Conservation (phyloP, 495 filamentous ascomycete species). For the Aspergillus biplanus region DNA sequence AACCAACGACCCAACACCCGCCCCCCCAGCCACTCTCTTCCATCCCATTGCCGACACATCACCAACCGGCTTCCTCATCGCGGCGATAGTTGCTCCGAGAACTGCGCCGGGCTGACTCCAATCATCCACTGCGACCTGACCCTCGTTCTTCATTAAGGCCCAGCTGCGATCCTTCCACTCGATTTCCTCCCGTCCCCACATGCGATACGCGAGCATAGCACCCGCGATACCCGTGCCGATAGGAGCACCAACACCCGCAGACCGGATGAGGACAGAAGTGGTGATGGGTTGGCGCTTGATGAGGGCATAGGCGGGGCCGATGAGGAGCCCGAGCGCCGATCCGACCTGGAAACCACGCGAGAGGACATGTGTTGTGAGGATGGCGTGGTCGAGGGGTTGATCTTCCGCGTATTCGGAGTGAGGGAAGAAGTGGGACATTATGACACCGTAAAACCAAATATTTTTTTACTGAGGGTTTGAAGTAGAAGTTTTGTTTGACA, state of each 20-base stretch:
- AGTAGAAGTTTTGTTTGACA: too few relatives aligned
- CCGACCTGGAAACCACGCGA: slow-evolving; percentile 56
- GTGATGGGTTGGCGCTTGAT: slow-evolving; percentile 21
- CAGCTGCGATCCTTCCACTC: slow-evolving; percentile 67
- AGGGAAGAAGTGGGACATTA: slow-evolving; percentile 56
- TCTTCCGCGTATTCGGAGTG: slow-evolving; percentile 63
- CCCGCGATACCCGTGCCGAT: slow-evolving; percentile 34
- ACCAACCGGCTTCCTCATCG: not conserved
- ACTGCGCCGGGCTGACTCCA: slow-evolving; percentile 47
- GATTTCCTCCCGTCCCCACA: slow-evolving; percentile 58
- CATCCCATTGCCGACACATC: slow-evolving; percentile 30
- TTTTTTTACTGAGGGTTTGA: too few relatives aligned
- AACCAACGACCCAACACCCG: slow-evolving; percentile 37
- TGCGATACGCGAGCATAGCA: slow-evolving; percentile 43
- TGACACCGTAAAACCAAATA: not conserved
- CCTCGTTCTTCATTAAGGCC: slow-evolving; percentile 56
- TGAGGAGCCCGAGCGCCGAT: slow-evolving; percentile 42
- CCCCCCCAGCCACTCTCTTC: slow-evolving; percentile 39
- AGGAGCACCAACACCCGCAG: slow-evolving; percentile 32
- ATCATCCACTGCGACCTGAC: slow-evolving; percentile 57
- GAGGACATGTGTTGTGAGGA: slow-evolving; percentile 61
- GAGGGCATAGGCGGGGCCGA: slow-evolving; percentile 20
- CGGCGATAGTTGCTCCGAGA: slow-evolving; percentile 32
- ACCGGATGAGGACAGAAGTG: slow-evolving; percentile 37
- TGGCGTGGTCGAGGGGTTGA: slow-evolving; percentile 52